These are phyloP conservation scores for Schwanniomyces pseudopolymorphus DNA, from an alignment of 805 yeast species.

Conservation along the genomic window DNA sequence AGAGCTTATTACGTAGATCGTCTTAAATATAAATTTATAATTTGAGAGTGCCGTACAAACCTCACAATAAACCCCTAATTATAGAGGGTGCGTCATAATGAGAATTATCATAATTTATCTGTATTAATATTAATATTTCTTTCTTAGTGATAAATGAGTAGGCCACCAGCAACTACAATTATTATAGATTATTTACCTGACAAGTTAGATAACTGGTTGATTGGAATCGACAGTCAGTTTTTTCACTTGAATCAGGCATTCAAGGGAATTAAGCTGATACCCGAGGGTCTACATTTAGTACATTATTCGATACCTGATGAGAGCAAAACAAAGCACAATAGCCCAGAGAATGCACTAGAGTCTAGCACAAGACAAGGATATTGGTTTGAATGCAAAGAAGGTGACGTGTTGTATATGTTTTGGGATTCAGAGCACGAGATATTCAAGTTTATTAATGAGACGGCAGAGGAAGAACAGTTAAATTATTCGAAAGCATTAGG, in stretches of 20 bases:
- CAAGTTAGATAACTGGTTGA: constrained; percentile 16
- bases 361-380: constrained; percentile 31
- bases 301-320: constrained; percentile 43
- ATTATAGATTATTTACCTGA: constrained; percentile 12
- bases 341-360: background rate
- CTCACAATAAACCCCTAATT: too few species aligned
- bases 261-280: constrained; percentile 52
- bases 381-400: constrained; percentile 40
- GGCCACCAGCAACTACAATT: constrained; percentile 24
- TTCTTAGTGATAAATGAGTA: constrained; percentile 5
- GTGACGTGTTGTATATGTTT: constrained; percentile 26
- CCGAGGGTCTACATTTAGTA: constrained; percentile 52
- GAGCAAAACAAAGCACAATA: background rate
- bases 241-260: constrained; percentile 40
- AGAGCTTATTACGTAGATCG: constrained; percentile 26
- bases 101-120: too few species aligned
- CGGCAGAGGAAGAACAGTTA: constrained; percentile 24
- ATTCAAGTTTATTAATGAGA: constrained; percentile 11
- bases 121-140: too few species aligned
- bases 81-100: too few species aligned
- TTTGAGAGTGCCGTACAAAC: too few species aligned
- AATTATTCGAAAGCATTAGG: constrained; percentile 22
- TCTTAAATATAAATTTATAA: background rate
- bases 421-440: constrained; percentile 33
- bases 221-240: constrained; percentile 52